Base-by-base conservation (phyloP, 148 eudicot genomes). In the Rhododendron williamsianum region DNA sequence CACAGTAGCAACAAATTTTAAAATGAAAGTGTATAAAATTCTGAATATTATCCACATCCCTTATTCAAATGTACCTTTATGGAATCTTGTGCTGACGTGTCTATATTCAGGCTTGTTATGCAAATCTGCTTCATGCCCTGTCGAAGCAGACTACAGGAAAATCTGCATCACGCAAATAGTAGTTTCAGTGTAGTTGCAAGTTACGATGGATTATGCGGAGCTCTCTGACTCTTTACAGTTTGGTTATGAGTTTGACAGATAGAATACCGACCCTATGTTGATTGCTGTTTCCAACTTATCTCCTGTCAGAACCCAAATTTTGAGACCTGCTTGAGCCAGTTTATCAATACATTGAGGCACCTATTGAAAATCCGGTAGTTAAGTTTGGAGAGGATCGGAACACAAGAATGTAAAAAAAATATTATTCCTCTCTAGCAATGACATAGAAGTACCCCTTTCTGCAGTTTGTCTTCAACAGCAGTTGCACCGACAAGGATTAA, bases 231-330 rank as follows among this genome's bases (percentile, higher is more conserved):
- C 23, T 80, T n/a, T 9, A 16, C 6, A 9, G 0, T 56, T n/a
- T 54, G 27, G 25, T 63, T 4, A 60, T 48, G 45, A 41, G 45
- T 41, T 41, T 41, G 6, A 41, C 45, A 41, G 0, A 41, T n/a
- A 35, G 69, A 63, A 84, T 81, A 90, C 94, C 74, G 54, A 96
- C 99, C 99, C 99, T 86, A 96, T 96, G 87, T 96, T 96, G 58
- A 96, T 95, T 72, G 99, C 99, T 81, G 99, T 97, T 92, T 97
- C 99, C 98, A 97, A 93, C 89, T 97, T 97, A 89, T 97, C 99
- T 49, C 99, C 99, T 8, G 99, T 97, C 80, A 97, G 93, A 90
- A 97, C 99, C 99, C 99, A 97, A 79, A 97, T 87, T 92, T 97
- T 97, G 81, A 97, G 94, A 88, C 99, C 99, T 81, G 99, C 99